phyloP scores from a whole-genome alignment of 2,329 filamentous ascomycete genomes.

The Dendrostoma leiphaemia region DNA sequence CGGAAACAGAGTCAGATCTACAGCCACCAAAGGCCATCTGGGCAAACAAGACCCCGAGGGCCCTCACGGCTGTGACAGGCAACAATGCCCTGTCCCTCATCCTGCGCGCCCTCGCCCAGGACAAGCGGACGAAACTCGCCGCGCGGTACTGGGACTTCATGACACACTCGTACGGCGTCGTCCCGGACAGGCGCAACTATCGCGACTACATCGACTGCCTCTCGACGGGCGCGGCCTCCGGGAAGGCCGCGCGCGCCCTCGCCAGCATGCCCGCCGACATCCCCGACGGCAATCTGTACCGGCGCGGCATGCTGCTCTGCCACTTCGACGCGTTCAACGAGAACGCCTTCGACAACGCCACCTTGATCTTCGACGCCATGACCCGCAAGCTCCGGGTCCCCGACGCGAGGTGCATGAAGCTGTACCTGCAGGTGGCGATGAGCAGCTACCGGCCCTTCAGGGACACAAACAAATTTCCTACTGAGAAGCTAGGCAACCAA shows the following conservation, averaged over 20 bases:
- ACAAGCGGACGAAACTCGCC: conserved; percentile 61
- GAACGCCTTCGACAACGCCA: conserved; percentile 65
- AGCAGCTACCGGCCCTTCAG: conserved; percentile 41
- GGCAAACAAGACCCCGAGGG: not conserved
- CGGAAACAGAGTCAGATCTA: not conserved
- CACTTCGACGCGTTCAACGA: conserved; percentile 73
- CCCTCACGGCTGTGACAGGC: conserved; percentile 25
- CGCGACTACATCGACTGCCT: conserved; percentile 67
- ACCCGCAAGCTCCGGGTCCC: conserved; percentile 37
- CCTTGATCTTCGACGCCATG: conserved; percentile 66
- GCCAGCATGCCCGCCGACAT: conserved; percentile 46
- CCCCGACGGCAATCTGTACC: conserved; percentile 56
- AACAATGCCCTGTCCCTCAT: conserved; percentile 67
- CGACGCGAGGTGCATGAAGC: conserved; percentile 49
- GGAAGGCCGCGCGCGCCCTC: conserved; percentile 59
- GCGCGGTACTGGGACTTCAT: conserved; percentile 76
- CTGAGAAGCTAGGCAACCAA: conserved; percentile 33
- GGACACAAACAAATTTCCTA: conserved; percentile 27
- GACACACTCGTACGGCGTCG: conserved; percentile 57
- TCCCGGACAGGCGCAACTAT: conserved; percentile 72
- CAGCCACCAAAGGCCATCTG: not conserved
- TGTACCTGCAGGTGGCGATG: conserved; percentile 57
- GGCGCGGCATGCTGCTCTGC: conserved; percentile 72
- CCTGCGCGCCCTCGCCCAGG: conserved; percentile 60
- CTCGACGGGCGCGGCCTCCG: conserved; percentile 63